Evolutionary conservation across 257 asterid species (phyloP), one percentile per base, ranked within the genome.

Genomic region (Solanum ahanhuiri): DNA sequence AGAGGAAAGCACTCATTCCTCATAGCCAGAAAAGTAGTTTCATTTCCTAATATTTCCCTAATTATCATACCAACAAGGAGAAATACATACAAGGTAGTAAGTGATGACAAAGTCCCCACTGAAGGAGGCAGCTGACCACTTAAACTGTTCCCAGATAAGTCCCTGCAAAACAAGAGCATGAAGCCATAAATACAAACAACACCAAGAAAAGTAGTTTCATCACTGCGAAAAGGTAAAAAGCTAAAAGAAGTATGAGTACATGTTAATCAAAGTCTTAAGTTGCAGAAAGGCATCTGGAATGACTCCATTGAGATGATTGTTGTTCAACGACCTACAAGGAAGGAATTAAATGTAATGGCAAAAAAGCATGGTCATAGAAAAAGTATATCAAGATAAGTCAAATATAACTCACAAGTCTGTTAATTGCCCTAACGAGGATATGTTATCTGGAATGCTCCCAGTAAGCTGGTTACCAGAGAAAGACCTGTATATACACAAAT

Each of bases 51-150:
- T 43, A 43, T 71, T 85, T 57, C 64, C 22, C 48, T 17, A 58
- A 54, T 23, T 34, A 15, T 25, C 28, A 71, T 79, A 10, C 85
- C 41, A 81, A 71, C 6, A 41, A 57, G 76, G 30, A 85, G 35
- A 87, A 87, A 71, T 85, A 89, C 99, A 93, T 89, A 96, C 99
- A 96, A 87, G 87, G 91, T 88, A 39, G 89, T 87, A 79, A 96
- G 94, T 86, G 95, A 88, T 12, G 93, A 83, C 93, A 95, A 90
- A 83, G 33, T 91, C 88, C 90, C 94, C 95, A 96, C 89, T 33
- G 99, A 96, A 89, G 95, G 87, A 86, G 99, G 99, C 87, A 96
- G 92, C 70, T 45, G 95, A 66, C 97, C 92, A 18, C 88, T 90
- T 90, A 96, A 94, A 85, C 41, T 91, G 87, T 96, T 96, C 70